Evolutionary conservation across 2,329 filamentous ascomycete genomes (phyloP), one percentile per base, ranked within the genome.

Genomic region (Paramyrothecium roridum): DNA sequence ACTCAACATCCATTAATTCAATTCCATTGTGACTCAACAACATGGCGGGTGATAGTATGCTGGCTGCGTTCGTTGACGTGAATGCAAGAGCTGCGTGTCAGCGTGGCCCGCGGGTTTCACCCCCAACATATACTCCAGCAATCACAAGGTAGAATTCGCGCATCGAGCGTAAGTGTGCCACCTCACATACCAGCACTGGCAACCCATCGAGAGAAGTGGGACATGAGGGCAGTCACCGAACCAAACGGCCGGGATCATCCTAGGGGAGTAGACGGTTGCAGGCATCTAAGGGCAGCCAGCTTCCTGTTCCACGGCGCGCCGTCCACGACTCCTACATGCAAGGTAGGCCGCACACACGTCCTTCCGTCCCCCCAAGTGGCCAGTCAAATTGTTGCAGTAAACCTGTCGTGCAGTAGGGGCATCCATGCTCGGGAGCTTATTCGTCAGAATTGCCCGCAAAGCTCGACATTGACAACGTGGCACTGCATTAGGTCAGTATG

Each of bases 391-490:
- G 12, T 13, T 43, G 13, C 6, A 43, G 12, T 43, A 17, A 43
- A 8, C 4, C 26, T 43, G 37, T 16, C n/a, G 37, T 13, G 37
- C 37, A 19, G 37, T 6, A 43, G 37, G n/a, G 37, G 13, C 37
- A 43, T 43, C 37, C 37, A 43, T 13, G 13, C n/a, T 6, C 16
- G 12, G 37, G 12, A 17, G 37, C 37, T 13, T 43, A 43, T 43
- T 43, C 37, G 37, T 19, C 37, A 43, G 37, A 43, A 43, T 6
- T 43, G 37, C 37, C 37, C 37, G 37, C 37, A 16, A 43, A 8
- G 13, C 37, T 17, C 37, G n/a, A 43, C 37, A 13, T 43, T 43
- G 37, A 48, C 47, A 48, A 53, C 51, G 51, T 53, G 51, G 51
- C 51, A 53, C 51, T 53, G 43, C 51, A 53, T 34, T 30, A 30